Base-by-base conservation (phyloP, 306 rosid genomes). In the Mimosa bimucronata region DNA sequence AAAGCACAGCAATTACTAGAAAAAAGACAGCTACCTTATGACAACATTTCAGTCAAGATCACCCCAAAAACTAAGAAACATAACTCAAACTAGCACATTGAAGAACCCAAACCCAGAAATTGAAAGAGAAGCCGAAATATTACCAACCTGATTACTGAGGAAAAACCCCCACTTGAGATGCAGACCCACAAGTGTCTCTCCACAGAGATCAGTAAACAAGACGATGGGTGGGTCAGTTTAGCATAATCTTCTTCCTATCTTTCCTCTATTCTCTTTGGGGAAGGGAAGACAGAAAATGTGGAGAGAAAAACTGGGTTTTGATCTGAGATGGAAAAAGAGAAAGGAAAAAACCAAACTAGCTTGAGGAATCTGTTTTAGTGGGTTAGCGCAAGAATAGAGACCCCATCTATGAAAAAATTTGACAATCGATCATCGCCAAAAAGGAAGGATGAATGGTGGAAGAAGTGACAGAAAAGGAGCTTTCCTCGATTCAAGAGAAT, bases 401-500 rank as follows among this genome's bases (percentile, higher is more conserved):
- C 38, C 26, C 40, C 41, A 40, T 38, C 25, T 38, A 42, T 23
- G 62, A 13, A 30, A 25, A 13, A 19, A 25, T 28, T 29, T 55
- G 9, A 69, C n/a, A n/a, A 69, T 23, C 2, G 74, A 60, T 5
- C 29, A 66, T 66, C 50, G 50, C 50, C 73, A 67, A 38, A 12
- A n/a, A n/a, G 46, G 46, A 9, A 42, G 37, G 26, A 62, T 38
- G 70, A 71, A 85, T 69, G 78, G 75, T 61, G 46, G 28, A 6
- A 18, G 71, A 9, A 66, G 15, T 10, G 71, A 83, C 53, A 30
- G 66, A 74, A 77, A 76, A 80, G 23, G 40, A 16, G 12, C 65
- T 52, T 65, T 85, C 87, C 92, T 90, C 92, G 94, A 88, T 87
- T 84, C 81, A 87, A 88, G 91, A 87, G 92, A 88, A 75, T 41